These are phyloP conservation scores for Sequoia sempervirens DNA, from an alignment of 75 land plant genomes.

Conservation along the genomic window DNA sequence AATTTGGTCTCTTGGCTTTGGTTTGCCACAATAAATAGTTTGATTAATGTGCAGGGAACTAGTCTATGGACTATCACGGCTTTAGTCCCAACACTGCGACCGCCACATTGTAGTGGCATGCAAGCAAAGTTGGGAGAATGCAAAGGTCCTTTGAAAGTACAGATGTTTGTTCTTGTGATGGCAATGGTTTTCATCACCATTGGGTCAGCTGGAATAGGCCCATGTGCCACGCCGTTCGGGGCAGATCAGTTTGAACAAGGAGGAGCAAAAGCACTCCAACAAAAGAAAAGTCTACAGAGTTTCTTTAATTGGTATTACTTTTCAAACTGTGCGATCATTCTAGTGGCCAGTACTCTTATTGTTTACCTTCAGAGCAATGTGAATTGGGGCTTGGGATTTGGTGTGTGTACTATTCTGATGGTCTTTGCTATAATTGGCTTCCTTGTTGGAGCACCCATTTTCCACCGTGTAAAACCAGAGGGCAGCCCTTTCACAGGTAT, in stretches of 20 bases:
- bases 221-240: neutral
- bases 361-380: constrained; percentile 23
- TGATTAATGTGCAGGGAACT: neutral
- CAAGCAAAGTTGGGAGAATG: neutral
- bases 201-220: constrained; percentile 5
- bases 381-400: constrained; percentile 25
- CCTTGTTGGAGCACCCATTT: neutral
- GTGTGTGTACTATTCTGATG: neutral
- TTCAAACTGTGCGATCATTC: too few relatives aligned
- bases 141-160: neutral
- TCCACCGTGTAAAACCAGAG: neutral
- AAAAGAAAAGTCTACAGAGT: constrained; percentile 5
- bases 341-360: constrained; percentile 9
- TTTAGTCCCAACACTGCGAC: neutral
- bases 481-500: constrained; percentile 24
- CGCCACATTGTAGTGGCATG: neutral
- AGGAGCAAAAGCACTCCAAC: neutral
- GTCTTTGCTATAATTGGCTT: neutral
- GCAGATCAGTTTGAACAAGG: constrained; percentile 12
- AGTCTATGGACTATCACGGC: neutral
- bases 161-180: neutral
- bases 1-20: neutral
- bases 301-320: constrained; percentile 23
- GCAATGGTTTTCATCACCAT: neutral
- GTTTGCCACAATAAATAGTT: too few relatives aligned